These are phyloP conservation scores for Clarireedia sp. DNA, from an alignment of 2,329 filamentous ascomycete genomes.

Conservation along the genomic window DNA sequence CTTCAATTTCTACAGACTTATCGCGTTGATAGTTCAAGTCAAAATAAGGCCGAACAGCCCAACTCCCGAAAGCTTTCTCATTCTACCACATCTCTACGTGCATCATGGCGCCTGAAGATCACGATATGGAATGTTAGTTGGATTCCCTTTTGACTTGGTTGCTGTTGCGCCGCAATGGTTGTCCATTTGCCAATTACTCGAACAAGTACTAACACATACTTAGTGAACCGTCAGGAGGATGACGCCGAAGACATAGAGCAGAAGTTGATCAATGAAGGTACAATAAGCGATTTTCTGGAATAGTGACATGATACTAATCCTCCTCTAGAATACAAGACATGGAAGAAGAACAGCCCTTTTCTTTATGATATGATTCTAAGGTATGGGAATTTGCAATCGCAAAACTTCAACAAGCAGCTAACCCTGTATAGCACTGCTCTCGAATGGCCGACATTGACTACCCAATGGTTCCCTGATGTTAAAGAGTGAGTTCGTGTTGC, in stretches of 20 bases:
- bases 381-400: constrained; percentile 32
- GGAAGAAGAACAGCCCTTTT: constrained; percentile 99
- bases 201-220: constrained; percentile 31
- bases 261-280: constrained; percentile 90
- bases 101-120: constrained; percentile 39
- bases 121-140: constrained; percentile 41
- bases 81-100: not conserved
- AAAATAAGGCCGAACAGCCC: not conserved
- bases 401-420: constrained; percentile 7
- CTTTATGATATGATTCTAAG: constrained; percentile 96
- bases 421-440: constrained; percentile 61
- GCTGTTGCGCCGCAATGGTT: too few species aligned
- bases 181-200: too few species aligned
- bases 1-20: too few species aligned
- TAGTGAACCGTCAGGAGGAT: constrained; percentile 45
- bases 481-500: constrained; percentile 49
- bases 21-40: not conserved
- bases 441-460: constrained; percentile 94
- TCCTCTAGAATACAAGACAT: constrained; percentile 86
- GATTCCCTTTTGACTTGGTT: not conserved
- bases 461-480: constrained; percentile 96
- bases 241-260: constrained; percentile 68
- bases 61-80: not conserved
- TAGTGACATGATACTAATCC: not conserved
- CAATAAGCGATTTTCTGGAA: not conserved